phyloP scores from a whole-genome alignment of 139 green algal genomes.

The Micromonas pusilla region DNA sequence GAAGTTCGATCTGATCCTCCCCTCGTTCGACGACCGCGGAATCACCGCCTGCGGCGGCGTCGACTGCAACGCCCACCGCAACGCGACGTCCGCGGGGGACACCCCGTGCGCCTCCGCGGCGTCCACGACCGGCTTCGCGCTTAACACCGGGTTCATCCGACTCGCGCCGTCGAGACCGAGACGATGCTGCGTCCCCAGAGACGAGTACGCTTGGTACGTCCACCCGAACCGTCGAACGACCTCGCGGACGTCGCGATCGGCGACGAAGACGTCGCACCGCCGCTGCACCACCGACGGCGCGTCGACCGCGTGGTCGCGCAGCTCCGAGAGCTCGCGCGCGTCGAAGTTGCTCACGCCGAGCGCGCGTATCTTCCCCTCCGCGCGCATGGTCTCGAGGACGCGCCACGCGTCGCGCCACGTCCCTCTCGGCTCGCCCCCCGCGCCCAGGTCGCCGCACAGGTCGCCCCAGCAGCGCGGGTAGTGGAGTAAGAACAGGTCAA shows the following conservation, averaged over 20 bases:
- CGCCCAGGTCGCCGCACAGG: slow-evolving; percentile 16
- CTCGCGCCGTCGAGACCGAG: neutral
- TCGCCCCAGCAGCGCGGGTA: slow-evolving; percentile 24
- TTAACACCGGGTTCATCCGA: slow-evolving; percentile 16
- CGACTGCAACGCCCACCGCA: slow-evolving; percentile 5
- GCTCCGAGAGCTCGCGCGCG: slow-evolving; percentile 3
- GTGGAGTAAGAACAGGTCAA: slow-evolving; percentile 33
- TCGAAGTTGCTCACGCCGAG: slow-evolving; percentile 31
- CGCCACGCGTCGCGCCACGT: slow-evolving; percentile 26
- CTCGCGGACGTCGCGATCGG: neutral
- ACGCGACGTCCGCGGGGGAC: slow-evolving; percentile 2
- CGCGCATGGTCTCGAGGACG: slow-evolving; percentile 16
- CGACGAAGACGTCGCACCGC: neutral
- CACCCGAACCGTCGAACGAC: slow-evolving; percentile 5
- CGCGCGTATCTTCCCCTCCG: slow-evolving; percentile 2
- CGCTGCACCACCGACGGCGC: slow-evolving; percentile 23
- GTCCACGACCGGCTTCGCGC: neutral
- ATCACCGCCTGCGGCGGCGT: neutral
- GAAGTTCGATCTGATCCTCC: neutral
- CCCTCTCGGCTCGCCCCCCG: slow-evolving; percentile 6
- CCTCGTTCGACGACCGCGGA: neutral
- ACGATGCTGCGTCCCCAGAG: slow-evolving; percentile 27
- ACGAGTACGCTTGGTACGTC: slow-evolving; percentile 17
- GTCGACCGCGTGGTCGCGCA: slow-evolving; percentile 1
- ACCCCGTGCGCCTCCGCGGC: neutral